Conservation (phyloP, 2,329 filamentous ascomycete species). For the Aspergillus spinulosporus region DNA sequence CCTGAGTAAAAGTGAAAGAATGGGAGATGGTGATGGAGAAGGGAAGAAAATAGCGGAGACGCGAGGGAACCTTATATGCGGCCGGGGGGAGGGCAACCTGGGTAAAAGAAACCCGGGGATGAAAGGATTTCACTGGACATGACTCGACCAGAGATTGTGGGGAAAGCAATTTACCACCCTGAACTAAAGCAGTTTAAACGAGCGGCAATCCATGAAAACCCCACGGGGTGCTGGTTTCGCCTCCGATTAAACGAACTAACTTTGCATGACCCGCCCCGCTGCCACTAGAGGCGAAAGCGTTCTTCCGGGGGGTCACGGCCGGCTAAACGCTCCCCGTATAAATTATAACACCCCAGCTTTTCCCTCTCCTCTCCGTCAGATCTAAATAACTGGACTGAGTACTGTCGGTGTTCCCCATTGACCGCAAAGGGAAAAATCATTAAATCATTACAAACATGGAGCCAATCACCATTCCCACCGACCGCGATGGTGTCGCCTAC, state of each 20-base stretch:
- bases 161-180: conserved; percentile 8
- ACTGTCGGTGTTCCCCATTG: no score
- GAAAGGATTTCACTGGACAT: neutral
- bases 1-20: neutral
- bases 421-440: no score
- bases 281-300: no score
- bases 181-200: conserved; percentile 1
- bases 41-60: conserved; percentile 1
- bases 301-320: no score
- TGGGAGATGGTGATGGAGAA: conserved; percentile 12
- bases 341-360: no score
- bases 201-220: neutral
- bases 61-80: conserved; percentile 11
- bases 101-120: neutral
- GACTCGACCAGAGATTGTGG: conserved; percentile 3
- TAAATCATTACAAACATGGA: conserved; percentile 19
- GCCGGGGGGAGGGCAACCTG: conserved; percentile 10
- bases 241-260: neutral
- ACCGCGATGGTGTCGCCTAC: conserved; percentile 54
- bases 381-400: no score
- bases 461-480: conserved; percentile 32
- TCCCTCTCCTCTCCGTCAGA: no score
- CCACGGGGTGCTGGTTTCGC: conserved; percentile 4
- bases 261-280: no score
- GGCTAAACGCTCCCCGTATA: no score